Base-by-base conservation (phyloP, 441 rosid species). In the Flueggea neowawraea region DNA sequence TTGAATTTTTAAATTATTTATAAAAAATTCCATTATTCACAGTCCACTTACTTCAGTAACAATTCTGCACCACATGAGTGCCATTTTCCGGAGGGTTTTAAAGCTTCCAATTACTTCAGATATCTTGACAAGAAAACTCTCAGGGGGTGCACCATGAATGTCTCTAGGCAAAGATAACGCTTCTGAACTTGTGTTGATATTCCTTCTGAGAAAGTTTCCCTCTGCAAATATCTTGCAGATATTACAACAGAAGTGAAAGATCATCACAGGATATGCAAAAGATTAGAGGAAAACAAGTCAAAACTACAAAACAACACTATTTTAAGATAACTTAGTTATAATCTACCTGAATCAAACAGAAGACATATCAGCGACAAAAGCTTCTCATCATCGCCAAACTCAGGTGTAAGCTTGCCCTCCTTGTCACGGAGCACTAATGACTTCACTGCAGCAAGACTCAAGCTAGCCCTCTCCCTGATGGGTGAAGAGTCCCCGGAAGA, bases 71-170 rank as follows among this genome's bases (percentile, higher is more conserved):
- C 99, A 95, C 75, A 95, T 77, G 69, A 85, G 68, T 56, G 88
- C 91, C 97, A 89, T 85, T 74, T 79, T 80, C 62, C 73, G 77
- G 71, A 89, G 67, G 55, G 87, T 83, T 79, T 80, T 86, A 77
- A 91, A 83, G 75, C 87, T 85, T 67, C 99, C 99, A 68, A 91
- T 80, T 62, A 95, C 92, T 81, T 95, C 99, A 69, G 99, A 82
- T 69, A 95, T 70, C 78, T 91, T 89, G 54, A 80, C 88, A 74
- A 95, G 66, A 70, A 95, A 79, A 73, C 92, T 80, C 63, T 70
- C 79, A 22, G 87, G 81, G 63, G 99, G 99, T 71, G 94, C 89
- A 66, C 87, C 96, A 70, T 88, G 96, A 71, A 91, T 84, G 60
- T 91, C 97, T 78, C 79, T 85, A n/a, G 87, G 75, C 22, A 91